Conservation (phyloP, 2,329 filamentous ascomycete species). For the Stagonosporopsis rhizophila region DNA sequence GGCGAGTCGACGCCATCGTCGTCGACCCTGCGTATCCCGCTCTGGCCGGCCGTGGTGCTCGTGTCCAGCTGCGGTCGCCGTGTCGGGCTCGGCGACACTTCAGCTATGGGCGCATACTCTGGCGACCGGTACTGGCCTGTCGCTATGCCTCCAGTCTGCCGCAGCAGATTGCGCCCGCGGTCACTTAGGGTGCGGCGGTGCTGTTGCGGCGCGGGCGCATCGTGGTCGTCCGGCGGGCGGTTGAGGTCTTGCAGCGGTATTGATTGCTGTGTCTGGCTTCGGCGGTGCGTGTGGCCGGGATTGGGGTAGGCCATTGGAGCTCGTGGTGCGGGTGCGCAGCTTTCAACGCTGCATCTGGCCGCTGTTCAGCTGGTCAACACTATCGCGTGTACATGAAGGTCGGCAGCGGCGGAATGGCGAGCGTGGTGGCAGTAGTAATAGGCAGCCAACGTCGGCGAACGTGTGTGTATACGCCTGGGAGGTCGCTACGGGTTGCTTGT, state of each 20-base stretch:
- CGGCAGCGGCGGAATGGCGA: constrained; percentile 5
- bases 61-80: constrained; percentile 49
- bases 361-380: constrained; percentile 36
- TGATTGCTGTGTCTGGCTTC: constrained; percentile 62
- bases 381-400: constrained; percentile 31
- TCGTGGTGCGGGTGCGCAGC: constrained; percentile 35
- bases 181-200: constrained; percentile 58
- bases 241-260: constrained; percentile 72
- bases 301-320: constrained; percentile 59
- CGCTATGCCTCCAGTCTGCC: constrained; percentile 52
- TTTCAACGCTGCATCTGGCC: constrained; percentile 40
- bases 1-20: constrained; percentile 50
- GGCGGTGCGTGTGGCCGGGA: constrained; percentile 50
- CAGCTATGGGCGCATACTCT: constrained; percentile 62
- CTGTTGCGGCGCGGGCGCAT: constrained; percentile 38
- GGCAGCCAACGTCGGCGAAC: background rate
- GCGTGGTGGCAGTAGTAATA: constrained; percentile 14
- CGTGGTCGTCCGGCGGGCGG: constrained; percentile 44
- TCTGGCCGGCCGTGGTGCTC: constrained; percentile 36
- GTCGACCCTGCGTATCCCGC: constrained; percentile 38
- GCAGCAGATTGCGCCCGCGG: constrained; percentile 56
- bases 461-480: background rate
- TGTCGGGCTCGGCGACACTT: constrained; percentile 59
- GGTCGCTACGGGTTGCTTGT: background rate
- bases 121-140: constrained; percentile 49